Evolutionary conservation across 345 rosid genomes (phyloP).

Genomic region (Adansonia digitata): DNA sequence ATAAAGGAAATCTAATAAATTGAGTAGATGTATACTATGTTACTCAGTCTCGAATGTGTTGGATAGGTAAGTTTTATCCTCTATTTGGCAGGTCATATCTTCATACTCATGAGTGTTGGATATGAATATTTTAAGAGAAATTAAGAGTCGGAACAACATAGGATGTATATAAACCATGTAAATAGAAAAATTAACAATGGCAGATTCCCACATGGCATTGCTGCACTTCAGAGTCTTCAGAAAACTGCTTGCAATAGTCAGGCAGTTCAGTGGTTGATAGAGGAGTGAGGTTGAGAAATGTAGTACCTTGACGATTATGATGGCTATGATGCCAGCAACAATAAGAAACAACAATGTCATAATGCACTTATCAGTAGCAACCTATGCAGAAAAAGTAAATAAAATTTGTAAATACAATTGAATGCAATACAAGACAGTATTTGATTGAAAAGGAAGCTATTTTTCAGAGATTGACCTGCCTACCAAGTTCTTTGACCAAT

Average conservation of each 20-base stretch:
- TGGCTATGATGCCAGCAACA: slow-evolving; percentile 77
- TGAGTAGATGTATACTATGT: too few species aligned
- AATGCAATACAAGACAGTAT: neutral
- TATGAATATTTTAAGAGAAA: too few species aligned
- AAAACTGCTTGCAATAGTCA: neutral
- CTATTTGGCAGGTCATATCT: too few species aligned
- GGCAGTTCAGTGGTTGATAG: neutral
- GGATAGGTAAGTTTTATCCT: too few species aligned
- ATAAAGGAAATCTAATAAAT: too few species aligned
- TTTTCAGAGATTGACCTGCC: slow-evolving; percentile 73
- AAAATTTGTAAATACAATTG: slow-evolving; percentile 19
- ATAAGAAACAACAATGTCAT: slow-evolving; percentile 78
- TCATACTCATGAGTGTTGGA: too few species aligned
- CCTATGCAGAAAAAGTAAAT: slow-evolving; percentile 34
- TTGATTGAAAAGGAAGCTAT: slow-evolving; percentile 14
- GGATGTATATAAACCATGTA: too few species aligned
- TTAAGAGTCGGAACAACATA: too few species aligned
- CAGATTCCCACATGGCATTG: neutral
- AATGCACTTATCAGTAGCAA: slow-evolving; percentile 91
- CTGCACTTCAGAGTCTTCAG: neutral
- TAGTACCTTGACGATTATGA: slow-evolving; percentile 83
- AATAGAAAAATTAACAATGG: too few species aligned
- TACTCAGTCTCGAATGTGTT: too few species aligned
- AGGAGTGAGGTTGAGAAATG: neutral
- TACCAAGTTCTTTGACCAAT: slow-evolving; percentile 93